Conservation (phyloP, 495 filamentous ascomycete species). For the Penicillium argentinense region DNA sequence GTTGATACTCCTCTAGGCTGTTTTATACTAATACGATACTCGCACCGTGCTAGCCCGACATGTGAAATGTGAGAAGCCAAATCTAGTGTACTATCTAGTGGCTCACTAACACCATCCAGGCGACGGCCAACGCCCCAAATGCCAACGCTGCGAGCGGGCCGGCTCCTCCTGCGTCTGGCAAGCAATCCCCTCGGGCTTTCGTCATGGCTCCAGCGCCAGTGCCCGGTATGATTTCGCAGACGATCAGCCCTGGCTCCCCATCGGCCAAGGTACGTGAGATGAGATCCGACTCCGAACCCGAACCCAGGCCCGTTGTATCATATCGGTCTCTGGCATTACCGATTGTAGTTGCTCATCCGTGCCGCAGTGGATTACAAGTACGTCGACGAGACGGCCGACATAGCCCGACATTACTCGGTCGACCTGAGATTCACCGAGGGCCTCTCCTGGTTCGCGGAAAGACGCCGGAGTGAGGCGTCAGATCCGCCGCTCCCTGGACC, state of each 20-base stretch:
- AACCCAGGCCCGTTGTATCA: neutral
- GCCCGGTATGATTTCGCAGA: constrained; percentile 21
- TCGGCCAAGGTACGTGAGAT: constrained; percentile 13
- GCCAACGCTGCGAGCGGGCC: constrained; percentile 17
- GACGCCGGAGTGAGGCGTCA: constrained; percentile 5
- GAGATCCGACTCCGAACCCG: too few species aligned
- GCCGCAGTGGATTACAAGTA: constrained; percentile 16
- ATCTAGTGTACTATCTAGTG: too few species aligned
- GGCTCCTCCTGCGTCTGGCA: constrained; percentile 21
- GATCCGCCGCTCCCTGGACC: too few species aligned
- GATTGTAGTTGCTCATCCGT: constrained; percentile 5
- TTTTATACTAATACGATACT: too few species aligned
- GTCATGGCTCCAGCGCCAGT: constrained; percentile 26
- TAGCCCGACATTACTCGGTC: constrained; percentile 15
- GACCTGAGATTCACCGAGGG: constrained; percentile 5
- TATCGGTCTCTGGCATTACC: constrained; percentile 7
- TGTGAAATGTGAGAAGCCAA: constrained; percentile 23
- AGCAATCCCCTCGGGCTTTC: constrained; percentile 12
- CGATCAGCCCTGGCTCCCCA: constrained; percentile 22
- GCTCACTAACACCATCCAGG: too few species aligned
- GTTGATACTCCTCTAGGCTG: too few species aligned
- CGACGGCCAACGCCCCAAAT: constrained; percentile 20
- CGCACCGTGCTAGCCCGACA: too few species aligned
- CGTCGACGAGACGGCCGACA: constrained; percentile 23
- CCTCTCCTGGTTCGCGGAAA: constrained; percentile 1